Evolutionary conservation across 768 basidiomycete genomes (phyloP).

Genomic region (Phaeotremella fagi): DNA sequence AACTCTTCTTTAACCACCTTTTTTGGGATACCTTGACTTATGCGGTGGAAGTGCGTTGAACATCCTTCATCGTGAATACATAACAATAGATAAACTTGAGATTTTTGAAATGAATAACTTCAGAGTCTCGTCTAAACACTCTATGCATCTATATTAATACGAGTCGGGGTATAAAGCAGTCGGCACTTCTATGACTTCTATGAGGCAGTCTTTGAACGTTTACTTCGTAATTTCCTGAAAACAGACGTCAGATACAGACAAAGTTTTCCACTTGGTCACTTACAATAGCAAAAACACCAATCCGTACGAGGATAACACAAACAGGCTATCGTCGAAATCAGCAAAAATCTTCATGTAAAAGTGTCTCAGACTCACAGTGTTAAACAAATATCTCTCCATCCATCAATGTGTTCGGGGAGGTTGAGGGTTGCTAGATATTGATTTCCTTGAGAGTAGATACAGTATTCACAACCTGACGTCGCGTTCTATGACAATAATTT

Average conservation of each 20-base stretch:
- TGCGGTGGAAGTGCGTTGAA: too few relatives aligned
- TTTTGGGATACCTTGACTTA: too few relatives aligned
- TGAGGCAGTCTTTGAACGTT: constrained; percentile 37
- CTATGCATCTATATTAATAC: too few relatives aligned
- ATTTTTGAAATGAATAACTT: too few relatives aligned
- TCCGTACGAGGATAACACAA: constrained; percentile 4
- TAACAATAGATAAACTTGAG: too few relatives aligned
- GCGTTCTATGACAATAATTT: constrained; percentile 14
- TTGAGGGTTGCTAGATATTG: constrained; percentile 39
- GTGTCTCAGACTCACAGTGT: constrained; percentile 21
- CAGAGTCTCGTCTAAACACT: too few relatives aligned
- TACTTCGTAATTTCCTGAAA: constrained; percentile 34
- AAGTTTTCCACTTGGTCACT: not conserved
- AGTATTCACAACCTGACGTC: constrained; percentile 33
- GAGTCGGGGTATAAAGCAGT: too few relatives aligned
- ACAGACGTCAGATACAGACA: not conserved
- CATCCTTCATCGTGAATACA: too few relatives aligned
- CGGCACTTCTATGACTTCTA: constrained; percentile 10
- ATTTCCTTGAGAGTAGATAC: constrained; percentile 32
- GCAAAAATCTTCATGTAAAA: not conserved
- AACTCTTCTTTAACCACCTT: too few relatives aligned
- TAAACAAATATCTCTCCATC: constrained; percentile 30
- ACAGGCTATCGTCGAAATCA: not conserved
- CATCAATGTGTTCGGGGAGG: constrained; percentile 17
- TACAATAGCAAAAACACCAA: constrained; percentile 14